phyloP scores from a whole-genome alignment of 306 rosid genomes.

The Prunus mume region DNA sequence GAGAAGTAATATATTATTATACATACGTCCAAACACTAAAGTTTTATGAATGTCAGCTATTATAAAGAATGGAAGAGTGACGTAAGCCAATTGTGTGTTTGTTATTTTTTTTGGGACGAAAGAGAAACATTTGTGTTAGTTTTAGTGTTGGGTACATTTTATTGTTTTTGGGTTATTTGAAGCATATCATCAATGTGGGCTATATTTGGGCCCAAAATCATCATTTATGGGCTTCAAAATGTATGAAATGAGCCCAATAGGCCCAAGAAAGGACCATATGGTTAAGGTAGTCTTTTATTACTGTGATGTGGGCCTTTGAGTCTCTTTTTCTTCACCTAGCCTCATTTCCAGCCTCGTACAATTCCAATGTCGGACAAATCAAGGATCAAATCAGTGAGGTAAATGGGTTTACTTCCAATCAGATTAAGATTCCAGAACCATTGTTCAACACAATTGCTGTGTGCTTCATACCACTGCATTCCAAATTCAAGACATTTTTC shows the following conservation, averaged over 20 bases:
- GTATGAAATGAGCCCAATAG: too few species aligned
- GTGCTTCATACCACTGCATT: too few species aligned
- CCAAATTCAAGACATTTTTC: background rate
- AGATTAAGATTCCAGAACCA: background rate
- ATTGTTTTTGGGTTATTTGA: too few species aligned
- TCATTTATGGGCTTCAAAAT: too few species aligned
- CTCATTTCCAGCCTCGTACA: background rate
- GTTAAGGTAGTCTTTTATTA: too few species aligned
- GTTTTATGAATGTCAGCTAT: too few species aligned
- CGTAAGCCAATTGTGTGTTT: background rate
- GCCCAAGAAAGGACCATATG: background rate
- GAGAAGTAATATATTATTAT: background rate
- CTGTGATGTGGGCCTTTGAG: background rate
- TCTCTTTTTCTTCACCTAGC: background rate
- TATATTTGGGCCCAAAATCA: too few species aligned
- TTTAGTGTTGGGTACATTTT: too few species aligned
- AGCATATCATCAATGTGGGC: too few species aligned
- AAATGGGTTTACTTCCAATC: background rate
- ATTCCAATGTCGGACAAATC: background rate
- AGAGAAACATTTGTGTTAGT: too few species aligned
- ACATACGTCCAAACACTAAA: background rate
- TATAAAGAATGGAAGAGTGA: background rate
- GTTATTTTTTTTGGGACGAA: too few species aligned
- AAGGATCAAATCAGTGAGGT: background rate
- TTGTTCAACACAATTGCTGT: background rate